Conservation (phyloP, 768 basidiomycete species). For the Boletus pseudopeckii region DNA sequence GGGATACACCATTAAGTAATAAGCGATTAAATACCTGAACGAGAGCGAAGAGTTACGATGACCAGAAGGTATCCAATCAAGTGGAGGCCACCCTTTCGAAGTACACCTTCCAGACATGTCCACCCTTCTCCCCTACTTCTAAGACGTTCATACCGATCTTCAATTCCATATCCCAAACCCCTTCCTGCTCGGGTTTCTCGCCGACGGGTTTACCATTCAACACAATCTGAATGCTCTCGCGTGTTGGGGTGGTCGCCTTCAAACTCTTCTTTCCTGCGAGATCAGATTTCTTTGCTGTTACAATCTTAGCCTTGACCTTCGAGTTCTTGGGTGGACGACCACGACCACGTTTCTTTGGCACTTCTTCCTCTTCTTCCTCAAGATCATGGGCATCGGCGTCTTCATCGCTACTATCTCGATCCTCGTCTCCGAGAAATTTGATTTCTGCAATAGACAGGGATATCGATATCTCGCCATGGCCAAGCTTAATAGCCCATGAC, state of each 20-base stretch:
- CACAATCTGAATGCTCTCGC: conserved; percentile 58
- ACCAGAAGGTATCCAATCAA: conserved; percentile 15
- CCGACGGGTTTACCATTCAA: conserved; percentile 54
- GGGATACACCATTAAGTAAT: conserved; percentile 32
- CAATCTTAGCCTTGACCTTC: conserved; percentile 33
- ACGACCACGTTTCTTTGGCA: conserved; percentile 42
- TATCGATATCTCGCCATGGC: conserved; percentile 52
- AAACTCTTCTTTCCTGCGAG: conserved; percentile 41
- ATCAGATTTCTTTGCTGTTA: conserved; percentile 32
- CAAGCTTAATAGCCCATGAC: conserved; percentile 66
- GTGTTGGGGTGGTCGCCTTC: conserved; percentile 37
- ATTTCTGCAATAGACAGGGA: conserved; percentile 53
- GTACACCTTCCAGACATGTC: conserved; percentile 69
- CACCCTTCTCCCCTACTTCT: conserved; percentile 72
- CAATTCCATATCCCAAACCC: conserved; percentile 62
- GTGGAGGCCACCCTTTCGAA: conserved; percentile 41
- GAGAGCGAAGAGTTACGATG: conserved; percentile 7
- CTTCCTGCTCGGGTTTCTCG: conserved; percentile 42
- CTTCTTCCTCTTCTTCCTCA: conserved; percentile 42
- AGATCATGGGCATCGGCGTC: conserved; percentile 46
- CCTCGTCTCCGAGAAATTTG: conserved; percentile 52
- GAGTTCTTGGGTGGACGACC: conserved; percentile 33
- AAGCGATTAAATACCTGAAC: conserved; percentile 26
- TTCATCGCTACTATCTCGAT: conserved; percentile 55
- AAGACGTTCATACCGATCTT: conserved; percentile 57